phyloP scores from a whole-genome alignment of 495 filamentous ascomycete species.

The Penicillium antarcticum region DNA sequence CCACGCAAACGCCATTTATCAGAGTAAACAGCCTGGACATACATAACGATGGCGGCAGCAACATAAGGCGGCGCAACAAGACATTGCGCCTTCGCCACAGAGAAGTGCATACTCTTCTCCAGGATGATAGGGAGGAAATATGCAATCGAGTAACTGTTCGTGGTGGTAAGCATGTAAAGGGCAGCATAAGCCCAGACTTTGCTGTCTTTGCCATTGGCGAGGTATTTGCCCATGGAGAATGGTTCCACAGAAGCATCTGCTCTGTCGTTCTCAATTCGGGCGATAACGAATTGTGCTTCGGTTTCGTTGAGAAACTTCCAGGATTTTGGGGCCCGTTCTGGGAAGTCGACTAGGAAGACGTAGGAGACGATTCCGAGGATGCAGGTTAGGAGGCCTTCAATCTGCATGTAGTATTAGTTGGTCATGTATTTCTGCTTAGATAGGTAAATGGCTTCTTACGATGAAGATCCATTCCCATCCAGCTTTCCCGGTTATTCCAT shows the following conservation, averaged over 20 bases:
- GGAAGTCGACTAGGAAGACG: conserved; percentile 50
- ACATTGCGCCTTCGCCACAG: conserved; percentile 50
- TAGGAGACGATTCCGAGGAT: conserved; percentile 34
- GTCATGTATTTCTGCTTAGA: not conserved
- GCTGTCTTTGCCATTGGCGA: conserved; percentile 37
- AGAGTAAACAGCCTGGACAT: conserved; percentile 3
- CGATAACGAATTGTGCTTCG: conserved; percentile 47
- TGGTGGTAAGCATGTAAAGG: conserved; percentile 47
- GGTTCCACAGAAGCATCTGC: conserved; percentile 39
- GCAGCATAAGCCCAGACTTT: conserved; percentile 54
- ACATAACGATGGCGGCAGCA: conserved; percentile 51
- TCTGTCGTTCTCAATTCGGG: conserved; percentile 49
- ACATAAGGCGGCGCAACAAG: conserved; percentile 56
- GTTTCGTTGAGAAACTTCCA: conserved; percentile 42
- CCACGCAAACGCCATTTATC: conserved; percentile 51
- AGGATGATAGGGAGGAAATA: conserved; percentile 66
- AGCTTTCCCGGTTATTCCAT: conserved; percentile 32
- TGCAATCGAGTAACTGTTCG: conserved; percentile 51
- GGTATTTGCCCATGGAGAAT: conserved; percentile 41
- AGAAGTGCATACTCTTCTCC: conserved; percentile 59
- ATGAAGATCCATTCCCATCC: conserved; percentile 62
- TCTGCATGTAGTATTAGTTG: not conserved
- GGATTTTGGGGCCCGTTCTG: conserved; percentile 37
- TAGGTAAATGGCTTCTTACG: conserved; percentile 16
- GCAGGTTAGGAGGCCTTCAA: conserved; percentile 42